Evolutionary conservation across 306 rosid genomes (phyloP).

Genomic region (Astragalus glycyphyllos): DNA sequence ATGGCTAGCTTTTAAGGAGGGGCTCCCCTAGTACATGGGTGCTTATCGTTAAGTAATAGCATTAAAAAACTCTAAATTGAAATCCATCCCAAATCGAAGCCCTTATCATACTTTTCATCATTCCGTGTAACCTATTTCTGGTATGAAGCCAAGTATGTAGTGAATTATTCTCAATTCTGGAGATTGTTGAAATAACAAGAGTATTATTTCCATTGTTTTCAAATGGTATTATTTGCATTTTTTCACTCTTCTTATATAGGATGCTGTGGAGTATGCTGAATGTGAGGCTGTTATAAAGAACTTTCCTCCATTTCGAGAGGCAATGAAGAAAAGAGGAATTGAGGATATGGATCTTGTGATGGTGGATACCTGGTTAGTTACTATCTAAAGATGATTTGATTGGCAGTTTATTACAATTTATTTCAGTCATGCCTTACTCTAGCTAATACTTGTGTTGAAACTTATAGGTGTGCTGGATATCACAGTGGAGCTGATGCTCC

Average conservation of each 20-base stretch:
- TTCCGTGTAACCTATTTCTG: background rate
- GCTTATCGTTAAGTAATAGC: background rate
- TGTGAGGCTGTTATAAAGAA: constrained; percentile 85
- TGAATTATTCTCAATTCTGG: background rate
- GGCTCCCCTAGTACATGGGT: no score
- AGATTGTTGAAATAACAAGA: background rate
- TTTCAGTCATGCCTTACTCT: constrained; percentile 6
- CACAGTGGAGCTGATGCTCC: constrained; percentile 85
- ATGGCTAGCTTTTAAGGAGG: no score
- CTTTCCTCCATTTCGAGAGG: constrained; percentile 72
- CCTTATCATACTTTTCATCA: background rate
- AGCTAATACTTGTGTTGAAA: constrained; percentile 21
- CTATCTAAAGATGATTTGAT: constrained; percentile 19
- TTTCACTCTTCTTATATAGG: constrained; percentile 49
- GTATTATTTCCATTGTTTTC: constrained; percentile 3
- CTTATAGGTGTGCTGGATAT: constrained; percentile 77
- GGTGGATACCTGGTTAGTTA: constrained; percentile 82
- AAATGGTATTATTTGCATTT: background rate
- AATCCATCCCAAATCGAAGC: background rate
- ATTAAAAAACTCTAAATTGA: background rate
- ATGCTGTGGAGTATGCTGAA: constrained; percentile 87
- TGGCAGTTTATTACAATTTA: constrained; percentile 4
- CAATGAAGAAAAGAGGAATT: constrained; percentile 88
- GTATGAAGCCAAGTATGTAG: background rate
- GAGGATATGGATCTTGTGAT: constrained; percentile 90